Evolutionary conservation across 140 eudicot species (phyloP), one percentile per base, ranked within the genome.

Genomic region (Flaveria floridana): DNA sequence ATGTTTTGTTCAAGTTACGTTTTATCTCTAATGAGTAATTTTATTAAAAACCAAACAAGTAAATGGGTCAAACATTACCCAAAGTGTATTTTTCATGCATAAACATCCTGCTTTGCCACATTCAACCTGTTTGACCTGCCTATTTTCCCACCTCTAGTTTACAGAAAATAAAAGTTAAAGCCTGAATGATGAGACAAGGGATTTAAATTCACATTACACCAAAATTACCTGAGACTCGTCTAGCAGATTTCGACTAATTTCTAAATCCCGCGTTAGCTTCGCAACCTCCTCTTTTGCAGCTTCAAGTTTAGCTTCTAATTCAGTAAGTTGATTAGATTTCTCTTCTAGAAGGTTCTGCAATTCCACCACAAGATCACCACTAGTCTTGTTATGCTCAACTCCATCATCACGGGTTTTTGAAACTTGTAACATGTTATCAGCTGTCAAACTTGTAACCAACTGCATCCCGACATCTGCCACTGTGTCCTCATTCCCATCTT

Each of bases 221-320:
- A 28, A 59, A 34, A 42, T 55, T 86, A 91, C 97, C 98, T 92
- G 98, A 75, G 96, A 92, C 69, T 92, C 93, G 58, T 89, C 91
- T 37, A 92, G 84, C 23, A 86, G 95, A 81, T 89, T 86, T 68
- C 79, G 88, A 34, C 79, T 89, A 72, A 48, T 76, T 80, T 86
- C 96, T 87, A 92, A 80, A 71, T 92, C 96, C 77, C 84, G 81
- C 28, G 67, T 80, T 58, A 87, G 87, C 75, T 75, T 86, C 16
- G 82, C 82, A 26, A 83, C 84, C 82, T 92, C 98, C 53, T 82
- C 93, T 64, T 65, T 57, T 47, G 87, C 79, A 34, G 82, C 79
- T 59, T 82, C 81, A 56, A 92, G 82, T 78, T 87, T 85, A 61
- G 21, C 79, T 79, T 85, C 92, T 44, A 76, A 84, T 30, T 86